Conservation (phyloP, 352 stramenopile genomes). For the Halophytophthora polymorphica region DNA sequence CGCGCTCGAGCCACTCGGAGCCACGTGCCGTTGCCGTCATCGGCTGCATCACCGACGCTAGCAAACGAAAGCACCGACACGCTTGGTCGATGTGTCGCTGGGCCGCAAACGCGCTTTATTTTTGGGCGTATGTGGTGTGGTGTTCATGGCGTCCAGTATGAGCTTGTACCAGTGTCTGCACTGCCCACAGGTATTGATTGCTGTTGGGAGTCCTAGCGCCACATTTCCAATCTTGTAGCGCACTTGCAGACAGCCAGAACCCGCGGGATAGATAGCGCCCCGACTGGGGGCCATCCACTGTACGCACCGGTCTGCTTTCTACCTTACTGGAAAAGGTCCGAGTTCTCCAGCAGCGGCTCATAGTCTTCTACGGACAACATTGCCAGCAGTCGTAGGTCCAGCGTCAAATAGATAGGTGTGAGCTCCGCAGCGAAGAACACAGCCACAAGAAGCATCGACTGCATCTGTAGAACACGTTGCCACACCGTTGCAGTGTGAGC, state of each 20-base stretch:
- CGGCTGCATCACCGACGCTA: neutral
- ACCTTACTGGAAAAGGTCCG: conserved; percentile 48
- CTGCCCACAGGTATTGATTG: neutral
- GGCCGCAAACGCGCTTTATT: too few species aligned
- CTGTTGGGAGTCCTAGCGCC: too few species aligned
- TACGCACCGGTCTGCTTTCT: neutral
- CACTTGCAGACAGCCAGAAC: neutral
- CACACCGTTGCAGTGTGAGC: neutral
- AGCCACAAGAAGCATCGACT: conserved; percentile 80
- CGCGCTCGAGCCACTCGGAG: conserved; percentile 5
- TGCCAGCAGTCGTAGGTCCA: conserved; percentile 66
- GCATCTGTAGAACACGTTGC: conserved; percentile 30
- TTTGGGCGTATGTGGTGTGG: too few species aligned
- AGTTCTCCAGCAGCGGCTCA: conserved; percentile 62
- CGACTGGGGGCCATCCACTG: neutral
- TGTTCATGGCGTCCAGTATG: too few species aligned
- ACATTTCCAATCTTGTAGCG: neutral
- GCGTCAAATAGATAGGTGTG: conserved; percentile 73
- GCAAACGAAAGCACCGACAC: neutral
- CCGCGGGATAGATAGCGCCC: conserved; percentile 17
- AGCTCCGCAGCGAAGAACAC: conserved; percentile 80
- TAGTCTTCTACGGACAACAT: conserved; percentile 85
- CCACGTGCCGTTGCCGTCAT: conserved; percentile 3
- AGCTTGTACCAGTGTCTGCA: too few species aligned
- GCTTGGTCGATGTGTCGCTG: too few species aligned